Evolutionary conservation across 1,139 yeast species (phyloP), one percentile per base, ranked within the genome.

Genomic region (Pneumocystis wakefieldiae): DNA sequence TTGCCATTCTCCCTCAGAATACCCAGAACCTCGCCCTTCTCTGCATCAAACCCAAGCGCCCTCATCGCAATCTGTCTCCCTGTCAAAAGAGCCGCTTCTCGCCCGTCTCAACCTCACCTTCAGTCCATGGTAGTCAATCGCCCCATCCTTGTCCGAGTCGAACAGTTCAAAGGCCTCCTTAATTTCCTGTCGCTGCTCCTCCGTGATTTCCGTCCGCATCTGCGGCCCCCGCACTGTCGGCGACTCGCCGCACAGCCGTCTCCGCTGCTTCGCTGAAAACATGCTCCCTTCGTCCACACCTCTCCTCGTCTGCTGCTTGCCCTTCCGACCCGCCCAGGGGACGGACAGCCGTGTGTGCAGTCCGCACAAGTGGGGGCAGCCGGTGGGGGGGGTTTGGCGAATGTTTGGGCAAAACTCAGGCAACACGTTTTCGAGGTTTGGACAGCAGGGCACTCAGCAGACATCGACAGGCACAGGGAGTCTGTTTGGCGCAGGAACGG

Each of bases 61-160:
- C 96, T 76, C 77, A 92, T 84, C 0, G 98, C 97, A 19, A 91
- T 88, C 73, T 71, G 24, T 48, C 24, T 19, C 24, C 12, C 12
- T 3, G 3, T 48, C 32, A 15, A 61, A 57, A 58, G 12, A 14
- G 1, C 48, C 35, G 8, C 7, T 32, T 32, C 7, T 37, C n/a
- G 41, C 28, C 32, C 69, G 59, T 32, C 7, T 37, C n/a, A 48
- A 19, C 32, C 69, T 59, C 67, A 69, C 86, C 73, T 88, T 89
- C 68, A 88, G 77, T 71, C 92, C 98, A 71, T 92, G 98, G 72
- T 87, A 92, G 71, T 92, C 97, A 66, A 94, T 78, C 67, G 80
- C 81, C 15, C 96, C 96, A 73, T 92, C 98, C 65, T 84, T 85
- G 73, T 92, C 89, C 85, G 89, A 86, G 71, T 92, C 98, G 73